Conservation (phyloP, 2,329 filamentous ascomycete species). For the Colletotrichum lini region DNA sequence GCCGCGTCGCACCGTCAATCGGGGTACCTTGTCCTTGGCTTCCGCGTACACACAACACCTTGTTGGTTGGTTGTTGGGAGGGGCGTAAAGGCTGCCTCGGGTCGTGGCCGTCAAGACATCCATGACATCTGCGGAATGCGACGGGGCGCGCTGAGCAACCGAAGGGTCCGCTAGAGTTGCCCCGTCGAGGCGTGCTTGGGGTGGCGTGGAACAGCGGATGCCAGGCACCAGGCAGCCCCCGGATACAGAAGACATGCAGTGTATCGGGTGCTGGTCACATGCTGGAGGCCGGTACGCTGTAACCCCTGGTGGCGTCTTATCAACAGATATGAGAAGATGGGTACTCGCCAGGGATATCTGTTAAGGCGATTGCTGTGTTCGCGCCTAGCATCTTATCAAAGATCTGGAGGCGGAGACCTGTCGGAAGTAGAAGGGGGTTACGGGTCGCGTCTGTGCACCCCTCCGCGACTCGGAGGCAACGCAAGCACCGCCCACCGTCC, state of each 20-base stretch:
- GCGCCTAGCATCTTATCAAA: not conserved
- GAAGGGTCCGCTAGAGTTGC: conserved; percentile 33
- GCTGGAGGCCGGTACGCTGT: conserved; percentile 27
- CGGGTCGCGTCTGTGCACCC: conserved; percentile 25
- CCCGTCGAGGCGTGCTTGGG: conserved; percentile 1
- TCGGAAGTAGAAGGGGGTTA: conserved; percentile 17
- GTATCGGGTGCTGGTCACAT: conserved; percentile 36
- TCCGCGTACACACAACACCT: not conserved
- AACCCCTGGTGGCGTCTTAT: conserved; percentile 33
- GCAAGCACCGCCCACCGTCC: conserved; percentile 33
- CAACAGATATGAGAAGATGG: conserved; percentile 2
- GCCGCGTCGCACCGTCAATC: too few relatives aligned
- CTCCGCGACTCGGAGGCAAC: conserved; percentile 39
- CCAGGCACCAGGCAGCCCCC: conserved; percentile 26
- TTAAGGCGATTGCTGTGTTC: not conserved
- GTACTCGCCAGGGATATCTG: conserved; percentile 12
- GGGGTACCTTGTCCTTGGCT: not conserved
- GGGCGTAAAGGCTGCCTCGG: conserved; percentile 24
- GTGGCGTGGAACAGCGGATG: conserved; percentile 32
- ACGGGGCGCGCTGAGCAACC: conserved; percentile 29
- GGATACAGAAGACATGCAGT: conserved; percentile 32
- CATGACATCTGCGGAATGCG: conserved; percentile 21
- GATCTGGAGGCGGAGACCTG: conserved; percentile 18
- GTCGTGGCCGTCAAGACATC: conserved; percentile 7
- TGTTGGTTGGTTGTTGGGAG: not conserved